Evolutionary conservation across 495 filamentous ascomycete genomes (phyloP).

Genomic region (Aspergillus carlsbadensis): DNA sequence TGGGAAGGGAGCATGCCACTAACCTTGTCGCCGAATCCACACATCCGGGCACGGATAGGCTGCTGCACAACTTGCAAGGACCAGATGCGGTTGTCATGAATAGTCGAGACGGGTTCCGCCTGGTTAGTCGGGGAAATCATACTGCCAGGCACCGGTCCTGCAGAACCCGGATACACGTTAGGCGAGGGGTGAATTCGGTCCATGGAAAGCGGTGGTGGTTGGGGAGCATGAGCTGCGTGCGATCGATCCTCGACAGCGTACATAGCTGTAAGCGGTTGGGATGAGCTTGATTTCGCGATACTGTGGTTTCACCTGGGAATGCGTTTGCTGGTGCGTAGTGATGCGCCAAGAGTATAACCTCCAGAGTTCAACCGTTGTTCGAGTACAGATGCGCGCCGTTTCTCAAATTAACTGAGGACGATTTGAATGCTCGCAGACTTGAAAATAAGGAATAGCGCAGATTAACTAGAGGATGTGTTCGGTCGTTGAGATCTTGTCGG

Average conservation of each 20-base stretch:
- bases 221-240: constrained; percentile 38
- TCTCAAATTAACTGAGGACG: too few species aligned
- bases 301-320: constrained; percentile 11
- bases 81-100: constrained; percentile 51
- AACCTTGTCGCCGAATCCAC: constrained; percentile 98
- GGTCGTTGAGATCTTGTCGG: neutral
- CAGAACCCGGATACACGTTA: constrained; percentile 39
- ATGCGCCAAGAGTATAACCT: too few species aligned
- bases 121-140: constrained; percentile 36
- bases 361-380: too few species aligned
- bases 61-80: constrained; percentile 87
- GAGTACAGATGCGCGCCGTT: too few species aligned
- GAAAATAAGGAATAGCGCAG: neutral
- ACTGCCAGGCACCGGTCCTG: constrained; percentile 18
- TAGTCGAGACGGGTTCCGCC: constrained; percentile 37
- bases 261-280: constrained; percentile 26
- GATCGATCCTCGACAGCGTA: constrained; percentile 46
- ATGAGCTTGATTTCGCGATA: too few species aligned
- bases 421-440: neutral
- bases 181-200: constrained; percentile 46
- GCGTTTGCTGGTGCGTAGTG: neutral
- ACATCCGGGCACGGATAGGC: constrained; percentile 93
- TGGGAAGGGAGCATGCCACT: neutral
- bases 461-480: neutral
- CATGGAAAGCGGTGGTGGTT: constrained; percentile 46